Base-by-base conservation (phyloP, 164 flowering plant species). In the Piper betle region DNA sequence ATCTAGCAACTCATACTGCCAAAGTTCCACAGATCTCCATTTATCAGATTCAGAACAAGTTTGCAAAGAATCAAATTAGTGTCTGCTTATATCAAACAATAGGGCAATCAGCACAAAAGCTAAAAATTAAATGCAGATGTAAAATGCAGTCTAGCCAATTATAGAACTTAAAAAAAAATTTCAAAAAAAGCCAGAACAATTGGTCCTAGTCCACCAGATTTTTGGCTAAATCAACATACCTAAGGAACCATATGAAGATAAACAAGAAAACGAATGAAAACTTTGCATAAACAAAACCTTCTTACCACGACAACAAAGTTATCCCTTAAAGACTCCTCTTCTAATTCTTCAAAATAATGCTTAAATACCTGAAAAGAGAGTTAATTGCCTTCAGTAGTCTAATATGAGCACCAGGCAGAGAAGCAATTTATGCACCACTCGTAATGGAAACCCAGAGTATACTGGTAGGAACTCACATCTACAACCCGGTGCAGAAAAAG, bases 231-330 rank as follows among this genome's bases (percentile, higher is more conserved):
- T 16, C 33, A 56, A 56, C 38, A 56, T 56, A 15, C 11, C n/a
- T 17, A 56, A 56, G 37, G 38, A 16, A 19, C 11, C 1, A 56
- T 12, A 15, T 33, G 17, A 8, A 2, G 25, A 39, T 38, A 2
- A 39, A 3, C 3, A 15, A 58, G 13, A 39, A 7, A 58, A 58
- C 9, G 5, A 2, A 58, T 12, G 39, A 7, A 58, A 39, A 11
- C 6, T 39, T 18, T 58, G 41, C 16, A 37, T 46, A 12, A 10
- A 58, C 15, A 39, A 39, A 61, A 12, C 46, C 55, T 53, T 64
- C 89, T 62, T 82, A 92, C 98, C 91, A 92, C 98, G 16, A 92
- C 96, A 58, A 92, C 98, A 73, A 92, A 92, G 69, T 92, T 92
- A 77, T 92, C 98, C 71, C 98, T 80, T 55, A 92, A 84, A 2